These are phyloP conservation scores for Neofusicoccum umdonicola DNA, from an alignment of 2,329 filamentous ascomycete genomes.

Conservation along the genomic window DNA sequence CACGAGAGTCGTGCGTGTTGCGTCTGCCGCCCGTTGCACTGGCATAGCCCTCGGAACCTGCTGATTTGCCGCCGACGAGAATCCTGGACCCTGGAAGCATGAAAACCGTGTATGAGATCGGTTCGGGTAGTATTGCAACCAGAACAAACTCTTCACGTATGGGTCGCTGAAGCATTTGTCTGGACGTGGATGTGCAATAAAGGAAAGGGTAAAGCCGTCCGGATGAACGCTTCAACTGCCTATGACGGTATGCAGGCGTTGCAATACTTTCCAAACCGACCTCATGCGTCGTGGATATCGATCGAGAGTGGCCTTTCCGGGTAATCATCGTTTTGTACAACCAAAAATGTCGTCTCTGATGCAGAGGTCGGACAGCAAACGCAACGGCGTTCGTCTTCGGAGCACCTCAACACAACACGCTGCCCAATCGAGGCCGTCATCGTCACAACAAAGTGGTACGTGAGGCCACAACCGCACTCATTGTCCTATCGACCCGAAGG, in stretches of 20 bases:
- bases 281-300: no score
- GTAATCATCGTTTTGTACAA: background rate
- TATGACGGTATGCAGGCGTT: no score
- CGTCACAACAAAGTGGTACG: background rate
- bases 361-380: background rate
- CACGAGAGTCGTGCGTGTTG: background rate
- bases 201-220: no score
- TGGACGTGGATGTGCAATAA: no score
- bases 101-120: no score
- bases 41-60: background rate
- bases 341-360: background rate
- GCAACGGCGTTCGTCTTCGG: background rate
- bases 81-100: background rate
- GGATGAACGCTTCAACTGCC: no score
- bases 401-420: slow-evolving; percentile 1
- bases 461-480: background rate
- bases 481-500: background rate
- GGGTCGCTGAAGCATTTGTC: no score
- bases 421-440: background rate
- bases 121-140: no score
- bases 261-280: background rate
- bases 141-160: no score
- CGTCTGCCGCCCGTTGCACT: background rate
- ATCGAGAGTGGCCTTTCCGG: background rate
- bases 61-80: background rate